Evolutionary conservation across 2,329 filamentous ascomycete species (phyloP), one percentile per base, ranked within the genome.

Genomic region (Leptographium wingfieldii): DNA sequence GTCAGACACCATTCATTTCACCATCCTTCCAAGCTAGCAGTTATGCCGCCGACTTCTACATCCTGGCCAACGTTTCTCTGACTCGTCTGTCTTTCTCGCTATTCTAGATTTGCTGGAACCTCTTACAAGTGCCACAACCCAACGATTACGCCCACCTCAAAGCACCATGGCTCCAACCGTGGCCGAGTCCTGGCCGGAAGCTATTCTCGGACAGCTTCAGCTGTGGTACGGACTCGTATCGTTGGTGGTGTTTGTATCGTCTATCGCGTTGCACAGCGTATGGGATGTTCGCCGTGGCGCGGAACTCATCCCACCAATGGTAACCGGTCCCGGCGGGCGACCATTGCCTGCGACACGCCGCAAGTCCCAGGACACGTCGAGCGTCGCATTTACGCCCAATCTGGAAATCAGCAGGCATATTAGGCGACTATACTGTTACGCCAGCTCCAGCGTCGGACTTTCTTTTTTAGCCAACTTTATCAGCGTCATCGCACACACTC

Each of bases 241-340:
- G 53, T 75, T 83, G 16, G 57, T 77, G 43, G 71, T 77, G 25
- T 81, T 84, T 66, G 72, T 83, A 62, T 64, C 74, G 48, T 71
- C 77, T 59, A 77, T 79, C 53, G 77, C 76, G 40, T 73, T 77
- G 63, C 77, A 82, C 69, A 81, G 79, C 67, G 74, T 83, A 51
- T 71, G 77, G 68, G 77, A 74, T 60, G 75, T 78, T 35, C 76
- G 75, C 64, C 78, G 74, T 58, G 74, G 77, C 60, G 78, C 80
- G 46, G 73, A 77, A 63, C 68, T 75, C 43, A 69, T 76, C 27
- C 70, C 72, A 58, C 80, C 77, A 27, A 76, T 72, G 38, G 72
- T 81, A 65, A 84, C 80, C 58, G 92, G 92, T n/a, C 91, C 92
- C 1, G 92, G 90, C 60, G 92, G 92, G 65, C 92, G 95, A 71